Base-by-base conservation (phyloP, 176 grass and related monocot genomes). In the Puya raimondii region DNA sequence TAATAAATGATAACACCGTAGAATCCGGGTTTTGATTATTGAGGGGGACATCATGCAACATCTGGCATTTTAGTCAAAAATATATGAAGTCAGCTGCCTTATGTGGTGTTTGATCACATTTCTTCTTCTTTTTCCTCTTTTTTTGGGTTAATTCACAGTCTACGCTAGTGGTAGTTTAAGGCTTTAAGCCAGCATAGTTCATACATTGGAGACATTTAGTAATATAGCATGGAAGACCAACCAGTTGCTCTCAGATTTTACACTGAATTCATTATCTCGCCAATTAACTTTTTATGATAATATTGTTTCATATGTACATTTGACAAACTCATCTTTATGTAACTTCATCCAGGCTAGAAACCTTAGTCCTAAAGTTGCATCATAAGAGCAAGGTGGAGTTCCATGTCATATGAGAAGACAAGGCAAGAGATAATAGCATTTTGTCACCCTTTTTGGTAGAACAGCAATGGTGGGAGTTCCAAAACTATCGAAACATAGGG, bases 401-500 rank as follows among this genome's bases (percentile, higher is more conserved):
- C 54, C 11, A 78, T 72, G 76, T 71, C 58, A 86, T 71, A 70
- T 79, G 66, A 64, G 20, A 69, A 77, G 83, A 80, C 16, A 74
- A 54, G 57, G 26, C 65, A 81, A 72, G 17, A 17, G 66, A 23
- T 47, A 48, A 66, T 76, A 64, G 50, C 58, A 64, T 76, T 67
- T 54, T 23, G 15, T 67, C 82, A 72, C 66, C 71, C 29, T 84
- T 78, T 87, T 82, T 12, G 70, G 75, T 63, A 77, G 53, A 85
- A 67, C 50, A 76, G 27, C 70, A 74, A 79, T 70, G 53, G 66
- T 74, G 76, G 11, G 51, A 80, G 52, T 72, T 91, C 82, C 52
- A 52, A 61, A 83, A 82, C 64, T 83, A 71, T 80, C 18, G 61
- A 79, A 70, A 83, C 85, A 88, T 83, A 61, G 53, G 67, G 71